Evolutionary conservation across 768 basidiomycete species (phyloP).

Genomic region (Agrocybe pediades): DNA sequence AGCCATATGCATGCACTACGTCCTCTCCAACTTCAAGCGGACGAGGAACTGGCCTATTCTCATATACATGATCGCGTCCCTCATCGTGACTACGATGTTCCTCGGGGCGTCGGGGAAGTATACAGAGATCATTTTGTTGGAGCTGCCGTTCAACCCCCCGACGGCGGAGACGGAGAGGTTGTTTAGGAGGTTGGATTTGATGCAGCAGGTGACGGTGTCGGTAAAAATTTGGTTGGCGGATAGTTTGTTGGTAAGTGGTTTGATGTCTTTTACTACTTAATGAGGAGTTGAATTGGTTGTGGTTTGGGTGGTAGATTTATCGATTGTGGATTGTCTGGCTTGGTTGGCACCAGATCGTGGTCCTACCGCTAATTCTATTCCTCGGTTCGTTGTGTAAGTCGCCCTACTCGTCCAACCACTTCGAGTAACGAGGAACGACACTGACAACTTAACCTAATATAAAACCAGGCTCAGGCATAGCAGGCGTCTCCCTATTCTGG

Average conservation of each 20-base stretch:
- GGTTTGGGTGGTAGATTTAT: neutral
- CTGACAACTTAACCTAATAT: too few species aligned
- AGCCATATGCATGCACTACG: constrained; percentile 11
- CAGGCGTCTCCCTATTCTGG: constrained; percentile 3
- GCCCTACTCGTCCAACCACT: neutral
- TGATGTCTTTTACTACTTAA: neutral
- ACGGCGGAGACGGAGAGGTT: neutral
- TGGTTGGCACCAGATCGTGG: neutral
- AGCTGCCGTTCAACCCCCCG: neutral
- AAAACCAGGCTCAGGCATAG: constrained; percentile 5
- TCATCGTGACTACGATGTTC: constrained; percentile 7
- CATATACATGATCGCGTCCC: neutral
- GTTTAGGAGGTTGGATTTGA: constrained; percentile 3
- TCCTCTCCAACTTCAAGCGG: neutral
- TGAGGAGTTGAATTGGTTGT: neutral
- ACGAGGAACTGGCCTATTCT: constrained; percentile 6
- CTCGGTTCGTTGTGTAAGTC: constrained; percentile 1
- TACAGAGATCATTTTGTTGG: constrained; percentile 6
- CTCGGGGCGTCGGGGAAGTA: constrained; percentile 4
- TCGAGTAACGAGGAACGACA: neutral
- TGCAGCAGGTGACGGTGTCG: constrained; percentile 9
- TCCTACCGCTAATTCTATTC: constrained; percentile 3
- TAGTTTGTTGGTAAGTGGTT: constrained; percentile 3
- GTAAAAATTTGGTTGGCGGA: constrained; percentile 14
- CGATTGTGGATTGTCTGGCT: constrained; percentile 9